phyloP scores from a whole-genome alignment of 768 basidiomycete genomes.

The Rhizopogon roseolus region DNA sequence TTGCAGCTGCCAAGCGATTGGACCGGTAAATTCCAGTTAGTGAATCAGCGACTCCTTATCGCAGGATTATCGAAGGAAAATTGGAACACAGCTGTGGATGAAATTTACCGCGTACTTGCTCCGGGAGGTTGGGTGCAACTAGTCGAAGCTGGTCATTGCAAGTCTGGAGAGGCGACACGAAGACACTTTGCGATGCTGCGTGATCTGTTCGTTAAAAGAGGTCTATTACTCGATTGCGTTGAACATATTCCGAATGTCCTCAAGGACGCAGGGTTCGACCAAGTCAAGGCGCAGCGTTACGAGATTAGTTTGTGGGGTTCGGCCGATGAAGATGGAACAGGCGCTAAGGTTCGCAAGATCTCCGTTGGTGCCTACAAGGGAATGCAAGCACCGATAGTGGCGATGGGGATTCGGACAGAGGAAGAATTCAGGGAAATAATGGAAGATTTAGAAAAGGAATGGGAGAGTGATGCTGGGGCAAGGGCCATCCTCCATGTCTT shows the following conservation, averaged over 20 bases:
- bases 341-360: neutral
- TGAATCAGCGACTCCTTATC: slow-evolving; percentile 29
- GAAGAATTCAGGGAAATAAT: neutral
- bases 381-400: neutral
- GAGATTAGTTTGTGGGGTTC: neutral
- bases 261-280: neutral
- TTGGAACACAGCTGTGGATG: slow-evolving; percentile 21
- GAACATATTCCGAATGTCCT: neutral
- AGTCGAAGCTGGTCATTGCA: slow-evolving; percentile 15
- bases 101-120: slow-evolving; percentile 25
- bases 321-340: neutral
- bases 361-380: neutral
- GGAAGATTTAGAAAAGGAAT: neutral
- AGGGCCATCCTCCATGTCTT: neutral
- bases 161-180: neutral
- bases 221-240: neutral
- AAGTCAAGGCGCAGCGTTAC: neutral
- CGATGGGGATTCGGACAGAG: neutral
- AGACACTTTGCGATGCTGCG: neutral
- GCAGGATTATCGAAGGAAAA: slow-evolving; percentile 22
- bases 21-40: slow-evolving; percentile 24
- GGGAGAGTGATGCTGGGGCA: neutral
- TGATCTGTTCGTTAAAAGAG: neutral
- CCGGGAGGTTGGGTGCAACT: slow-evolving; percentile 31
- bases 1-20: slow-evolving; percentile 25